phyloP scores from a whole-genome alignment of 176 grass and related monocot species.

The sorghum (Sorghum bicolor) region DNA sequence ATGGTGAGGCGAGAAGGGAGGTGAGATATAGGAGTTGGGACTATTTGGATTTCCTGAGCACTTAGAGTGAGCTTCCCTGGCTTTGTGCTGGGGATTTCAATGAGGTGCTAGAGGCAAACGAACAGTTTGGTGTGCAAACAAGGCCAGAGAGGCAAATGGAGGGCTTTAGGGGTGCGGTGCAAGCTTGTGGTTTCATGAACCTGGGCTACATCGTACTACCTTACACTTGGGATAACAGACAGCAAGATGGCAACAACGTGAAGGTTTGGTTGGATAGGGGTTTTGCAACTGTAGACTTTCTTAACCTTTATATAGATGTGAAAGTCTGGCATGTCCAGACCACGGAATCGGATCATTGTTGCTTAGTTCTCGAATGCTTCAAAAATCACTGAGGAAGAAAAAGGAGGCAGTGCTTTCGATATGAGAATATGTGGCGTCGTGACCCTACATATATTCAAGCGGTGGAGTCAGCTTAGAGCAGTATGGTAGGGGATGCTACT shows the following conservation, averaged over 20 bases:
- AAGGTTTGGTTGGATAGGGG: neutral
- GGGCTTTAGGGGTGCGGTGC: neutral
- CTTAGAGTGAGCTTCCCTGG: neutral
- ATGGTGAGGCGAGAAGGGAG: no score
- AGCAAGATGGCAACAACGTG: neutral
- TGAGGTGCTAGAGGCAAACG: neutral
- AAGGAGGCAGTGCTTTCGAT: fast-evolving
- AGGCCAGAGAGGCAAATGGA: neutral
- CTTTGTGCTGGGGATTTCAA: neutral
- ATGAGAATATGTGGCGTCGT: neutral
- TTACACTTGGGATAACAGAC: neutral
- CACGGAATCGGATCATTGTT: neutral
- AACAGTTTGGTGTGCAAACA: neutral
- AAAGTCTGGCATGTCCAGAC: neutral
- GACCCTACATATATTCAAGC: neutral
- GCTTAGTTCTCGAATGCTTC: neutral
- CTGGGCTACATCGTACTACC: neutral
- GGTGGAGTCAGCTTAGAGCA: no score
- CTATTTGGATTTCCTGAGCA: fast-evolving
- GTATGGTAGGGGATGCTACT: neutral
- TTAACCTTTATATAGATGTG: neutral
- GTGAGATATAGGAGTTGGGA: no score
- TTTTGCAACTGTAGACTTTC: fast-evolving
- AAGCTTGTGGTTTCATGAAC: fast-evolving
- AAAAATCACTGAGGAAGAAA: neutral